Conservation (phyloP, 1,139 yeast species). For the Keqinozyma sinolaborantium region DNA sequence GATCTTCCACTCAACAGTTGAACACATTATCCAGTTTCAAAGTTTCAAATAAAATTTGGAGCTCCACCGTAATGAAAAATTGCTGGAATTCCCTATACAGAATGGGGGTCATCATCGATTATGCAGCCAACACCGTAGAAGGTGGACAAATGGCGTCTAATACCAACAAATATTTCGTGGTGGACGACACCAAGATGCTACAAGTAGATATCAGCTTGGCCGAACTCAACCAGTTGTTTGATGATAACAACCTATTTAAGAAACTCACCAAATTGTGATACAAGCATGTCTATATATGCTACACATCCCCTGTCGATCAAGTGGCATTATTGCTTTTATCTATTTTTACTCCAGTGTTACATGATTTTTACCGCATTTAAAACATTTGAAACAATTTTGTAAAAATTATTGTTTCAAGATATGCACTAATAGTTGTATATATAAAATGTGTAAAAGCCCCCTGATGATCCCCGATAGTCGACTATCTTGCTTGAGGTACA, state of each 20-base stretch:
- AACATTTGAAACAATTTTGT: too few relatives aligned
- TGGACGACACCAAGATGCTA: constrained; percentile 46
- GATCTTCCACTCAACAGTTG: constrained; percentile 29
- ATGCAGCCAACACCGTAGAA: constrained; percentile 26
- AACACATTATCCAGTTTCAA: constrained; percentile 32
- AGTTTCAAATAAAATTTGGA: constrained; percentile 46
- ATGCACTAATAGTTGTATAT: too few relatives aligned
- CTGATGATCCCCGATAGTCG: too few relatives aligned
- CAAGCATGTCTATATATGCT: too few relatives aligned
- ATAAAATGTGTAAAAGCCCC: too few relatives aligned
- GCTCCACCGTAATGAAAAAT: constrained; percentile 43
- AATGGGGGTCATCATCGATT: constrained; percentile 35
- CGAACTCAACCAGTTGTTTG: constrained; percentile 34
- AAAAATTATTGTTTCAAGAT: too few relatives aligned
- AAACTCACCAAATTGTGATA: constrained; percentile 29
- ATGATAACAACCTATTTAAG: constrained; percentile 27
- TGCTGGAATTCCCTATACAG: constrained; percentile 52
- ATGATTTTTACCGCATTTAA: too few relatives aligned
- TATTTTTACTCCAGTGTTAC: too few relatives aligned
- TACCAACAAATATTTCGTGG: constrained; percentile 25
- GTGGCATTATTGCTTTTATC: too few relatives aligned
- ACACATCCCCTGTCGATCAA: too few relatives aligned
- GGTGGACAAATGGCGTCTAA: constrained; percentile 31
- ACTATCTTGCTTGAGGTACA: too few relatives aligned
- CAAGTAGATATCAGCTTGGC: constrained; percentile 45